phyloP scores from a whole-genome alignment of 441 rosid species.

The Gossypium gossypioides region DNA sequence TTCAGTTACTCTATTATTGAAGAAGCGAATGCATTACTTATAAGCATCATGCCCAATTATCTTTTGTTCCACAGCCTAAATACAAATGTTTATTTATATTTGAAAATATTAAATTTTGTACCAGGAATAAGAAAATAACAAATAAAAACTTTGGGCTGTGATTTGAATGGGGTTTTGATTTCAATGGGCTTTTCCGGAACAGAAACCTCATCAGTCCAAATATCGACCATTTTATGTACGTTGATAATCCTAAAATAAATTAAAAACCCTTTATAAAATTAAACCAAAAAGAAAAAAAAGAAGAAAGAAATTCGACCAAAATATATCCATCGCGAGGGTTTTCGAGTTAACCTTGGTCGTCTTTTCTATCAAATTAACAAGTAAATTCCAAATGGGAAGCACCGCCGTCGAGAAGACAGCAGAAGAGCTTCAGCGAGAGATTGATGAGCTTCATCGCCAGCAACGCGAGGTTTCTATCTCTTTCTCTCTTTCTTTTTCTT shows the following conservation, averaged over 20 bases:
- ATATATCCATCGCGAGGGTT: neutral
- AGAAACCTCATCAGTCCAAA: neutral
- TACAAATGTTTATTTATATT: neutral
- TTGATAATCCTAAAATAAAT: neutral
- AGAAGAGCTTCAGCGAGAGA: slow-evolving; percentile 72
- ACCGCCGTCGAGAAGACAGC: slow-evolving; percentile 60
- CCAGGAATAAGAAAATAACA: neutral
- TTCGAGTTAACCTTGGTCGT: neutral
- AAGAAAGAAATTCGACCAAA: neutral
- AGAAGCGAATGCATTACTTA: no score
- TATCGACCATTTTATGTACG: neutral
- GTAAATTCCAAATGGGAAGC: slow-evolving; percentile 39
- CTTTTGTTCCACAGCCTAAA: no score
- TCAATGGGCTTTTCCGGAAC: neutral
- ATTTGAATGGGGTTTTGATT: neutral
- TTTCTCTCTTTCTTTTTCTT: neutral
- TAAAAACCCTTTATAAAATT: neutral
- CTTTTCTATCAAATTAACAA: neutral
- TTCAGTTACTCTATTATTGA: no score
- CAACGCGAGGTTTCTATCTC: slow-evolving; percentile 62
- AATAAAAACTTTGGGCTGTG: neutral
- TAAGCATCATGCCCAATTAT: no score
- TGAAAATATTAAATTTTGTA: neutral
- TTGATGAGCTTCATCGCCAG: slow-evolving; percentile 85
- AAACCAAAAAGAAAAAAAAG: neutral